These are phyloP conservation scores for Chytriomyces sp. DNA, from an alignment of 192 early-diverging fungal species.

Conservation along the genomic window DNA sequence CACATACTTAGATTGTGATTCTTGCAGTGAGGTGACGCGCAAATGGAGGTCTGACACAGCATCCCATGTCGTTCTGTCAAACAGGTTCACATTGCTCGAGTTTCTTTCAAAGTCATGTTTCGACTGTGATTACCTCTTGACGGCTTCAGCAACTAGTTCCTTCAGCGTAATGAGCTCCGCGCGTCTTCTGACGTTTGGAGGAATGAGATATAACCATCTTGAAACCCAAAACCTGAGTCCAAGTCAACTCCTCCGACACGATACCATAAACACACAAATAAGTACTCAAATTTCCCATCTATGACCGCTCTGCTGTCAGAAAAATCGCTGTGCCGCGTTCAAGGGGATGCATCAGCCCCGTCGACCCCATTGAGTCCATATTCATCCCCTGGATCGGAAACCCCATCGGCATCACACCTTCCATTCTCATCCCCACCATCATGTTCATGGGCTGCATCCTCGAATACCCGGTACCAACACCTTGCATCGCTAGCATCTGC, in stretches of 20 bases:
- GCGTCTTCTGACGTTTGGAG: slow-evolving; percentile 25
- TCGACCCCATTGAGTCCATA: neutral
- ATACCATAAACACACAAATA: neutral
- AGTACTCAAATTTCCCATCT: slow-evolving; percentile 8
- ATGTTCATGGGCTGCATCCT: too few relatives aligned
- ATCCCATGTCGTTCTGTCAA: slow-evolving; percentile 8
- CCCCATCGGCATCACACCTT: too few relatives aligned
- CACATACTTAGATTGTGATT: slow-evolving; percentile 1
- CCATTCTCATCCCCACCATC: too few relatives aligned
- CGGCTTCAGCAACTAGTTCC: slow-evolving; percentile 1
- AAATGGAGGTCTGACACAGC: slow-evolving; percentile 11
- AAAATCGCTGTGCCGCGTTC: slow-evolving; percentile 19
- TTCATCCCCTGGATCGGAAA: too few relatives aligned
- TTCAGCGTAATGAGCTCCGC: slow-evolving; percentile 7
- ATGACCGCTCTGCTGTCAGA: slow-evolving; percentile 1
- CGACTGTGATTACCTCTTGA: neutral
- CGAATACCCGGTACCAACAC: too few relatives aligned
- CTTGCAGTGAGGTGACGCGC: slow-evolving; percentile 10
- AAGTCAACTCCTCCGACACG: neutral
- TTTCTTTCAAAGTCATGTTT: neutral
- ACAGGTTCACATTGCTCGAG: neutral
- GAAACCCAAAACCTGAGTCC: neutral
- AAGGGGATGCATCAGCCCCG: neutral
- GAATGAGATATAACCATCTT: neutral
- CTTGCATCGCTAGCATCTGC: too few relatives aligned